These are phyloP conservation scores for Cubamyces lactineus DNA, from an alignment of 768 basidiomycete genomes.

Conservation along the genomic window DNA sequence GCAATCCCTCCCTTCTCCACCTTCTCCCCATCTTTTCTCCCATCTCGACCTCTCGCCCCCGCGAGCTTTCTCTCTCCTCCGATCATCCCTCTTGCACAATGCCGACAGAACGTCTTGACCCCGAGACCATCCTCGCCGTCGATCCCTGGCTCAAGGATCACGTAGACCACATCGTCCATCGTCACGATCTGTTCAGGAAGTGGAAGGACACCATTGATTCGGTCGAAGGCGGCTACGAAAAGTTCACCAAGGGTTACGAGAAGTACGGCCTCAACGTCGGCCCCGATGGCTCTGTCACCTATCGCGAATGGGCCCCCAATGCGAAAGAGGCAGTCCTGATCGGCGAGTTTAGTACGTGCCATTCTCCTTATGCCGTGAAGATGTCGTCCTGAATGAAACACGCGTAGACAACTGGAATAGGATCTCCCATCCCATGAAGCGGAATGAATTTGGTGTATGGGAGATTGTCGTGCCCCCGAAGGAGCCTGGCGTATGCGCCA, in stretches of 20 bases:
- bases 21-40: slow-evolving; percentile 6
- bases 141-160: slow-evolving; percentile 81
- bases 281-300: slow-evolving; percentile 68
- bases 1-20: not conserved
- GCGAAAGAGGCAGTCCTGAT: slow-evolving; percentile 81
- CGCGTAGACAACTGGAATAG: slow-evolving; percentile 85
- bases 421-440: slow-evolving; percentile 82
- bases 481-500: slow-evolving; percentile 71
- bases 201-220: slow-evolving; percentile 79
- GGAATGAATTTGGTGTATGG: slow-evolving; percentile 87
- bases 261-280: slow-evolving; percentile 78
- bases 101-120: slow-evolving; percentile 44
- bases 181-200: slow-evolving; percentile 67
- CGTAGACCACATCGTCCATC: slow-evolving; percentile 65
- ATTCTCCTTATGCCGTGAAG: not conserved
- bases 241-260: slow-evolving; percentile 80
- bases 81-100: slow-evolving; percentile 9
- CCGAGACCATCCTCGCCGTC: slow-evolving; percentile 58
- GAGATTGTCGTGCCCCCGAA: slow-evolving; percentile 76
- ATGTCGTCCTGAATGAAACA: slow-evolving; percentile 2
- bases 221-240: slow-evolving; percentile 82
- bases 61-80: not conserved
- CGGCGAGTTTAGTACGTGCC: slow-evolving; percentile 92
- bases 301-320: slow-evolving; percentile 97
- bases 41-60: not conserved